Base-by-base conservation (phyloP, 2,329 filamentous ascomycete genomes). In the Penicillium italicum region DNA sequence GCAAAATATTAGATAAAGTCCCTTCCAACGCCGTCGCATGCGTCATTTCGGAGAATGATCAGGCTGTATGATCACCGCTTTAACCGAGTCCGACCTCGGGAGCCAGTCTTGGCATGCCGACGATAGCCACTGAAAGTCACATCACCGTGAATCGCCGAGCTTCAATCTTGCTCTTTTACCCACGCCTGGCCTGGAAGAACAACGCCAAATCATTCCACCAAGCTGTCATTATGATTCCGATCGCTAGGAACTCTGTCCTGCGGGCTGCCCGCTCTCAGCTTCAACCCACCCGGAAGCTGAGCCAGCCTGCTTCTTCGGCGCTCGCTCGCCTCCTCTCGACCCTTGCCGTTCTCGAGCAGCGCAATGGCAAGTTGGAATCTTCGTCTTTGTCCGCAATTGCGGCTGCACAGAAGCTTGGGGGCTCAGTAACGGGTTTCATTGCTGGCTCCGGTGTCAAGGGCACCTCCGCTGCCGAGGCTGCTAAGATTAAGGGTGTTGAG, bases 261-360 rank as follows among this genome's bases (percentile, higher is more conserved):
- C 72, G 75, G 61, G 72, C 74, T 51, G 69, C 71, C 60, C 75
- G 75, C 59, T 74, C 77, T 44, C 79, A 79, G 69, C 72, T 82
- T 57, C 72, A 74, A 52, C 59, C 71, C 48, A 66, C 71, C 56
- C 64, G 66, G 46, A 66, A 69, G 56, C 67, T 71, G 70, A 76
- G 72, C 69, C 77, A 72, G 54, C 73, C 76, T 61, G 76, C 77
- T 62, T 74, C 77, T 68, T 85, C 84, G 55, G 80, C 82, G 59
- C 76, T 88, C 62, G 80, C 82, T 66, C 84, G 89, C 66, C 79
- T 96, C 58, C 82, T 95, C 56, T 97, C 92, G 48, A 94, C 92
- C 34, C 83, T 99, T 54, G 93, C 93, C 43, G 80, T 99, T 51
- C 84, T 99, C 59, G 94, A 99, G 77, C 94, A 97, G 77, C 86